phyloP scores from a whole-genome alignment of 1,284 basidiomycete species.

The Ceratobasidium sp. region DNA sequence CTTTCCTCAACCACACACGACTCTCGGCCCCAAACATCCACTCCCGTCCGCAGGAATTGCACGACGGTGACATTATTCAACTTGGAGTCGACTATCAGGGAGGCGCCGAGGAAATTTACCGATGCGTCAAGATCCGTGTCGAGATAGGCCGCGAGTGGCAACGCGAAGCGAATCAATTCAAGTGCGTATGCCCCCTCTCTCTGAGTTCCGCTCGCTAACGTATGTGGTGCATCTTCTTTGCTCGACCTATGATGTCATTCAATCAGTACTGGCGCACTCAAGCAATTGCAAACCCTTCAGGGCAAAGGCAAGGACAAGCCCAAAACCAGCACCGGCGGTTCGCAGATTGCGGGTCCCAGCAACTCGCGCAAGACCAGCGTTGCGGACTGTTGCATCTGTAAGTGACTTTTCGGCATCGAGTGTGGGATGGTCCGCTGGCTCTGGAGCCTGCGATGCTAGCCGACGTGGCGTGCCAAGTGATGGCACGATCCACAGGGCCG shows the following conservation, averaged over 20 bases:
- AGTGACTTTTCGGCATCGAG: background rate
- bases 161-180: conserved; percentile 88
- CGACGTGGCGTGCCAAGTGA: too few species aligned
- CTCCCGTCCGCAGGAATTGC: conserved; percentile 78
- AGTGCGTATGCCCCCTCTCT: conserved; percentile 63
- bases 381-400: conserved; percentile 93
- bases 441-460: background rate
- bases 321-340: conserved; percentile 51
- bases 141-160: conserved; percentile 94
- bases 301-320: conserved; percentile 45
- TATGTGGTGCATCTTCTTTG: conserved; percentile 1
- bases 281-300: conserved; percentile 41
- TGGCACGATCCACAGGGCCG: too few species aligned
- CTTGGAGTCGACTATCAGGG: conserved; percentile 99
- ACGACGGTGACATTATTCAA: conserved; percentile 95
- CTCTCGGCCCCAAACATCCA: conserved; percentile 86
- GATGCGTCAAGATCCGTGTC: conserved; percentile 96
- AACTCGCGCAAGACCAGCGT: conserved; percentile 54
- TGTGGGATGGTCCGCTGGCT: too few species aligned
- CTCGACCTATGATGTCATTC: conserved; percentile 3
- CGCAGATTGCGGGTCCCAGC: conserved; percentile 34
- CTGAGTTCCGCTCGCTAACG: conserved; percentile 9
- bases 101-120: conserved; percentile 96
- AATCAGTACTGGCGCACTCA: conserved; percentile 40
- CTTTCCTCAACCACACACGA: conserved; percentile 95